phyloP scores from a whole-genome alignment of 768 basidiomycete species.

The Leccinum boreale region DNA sequence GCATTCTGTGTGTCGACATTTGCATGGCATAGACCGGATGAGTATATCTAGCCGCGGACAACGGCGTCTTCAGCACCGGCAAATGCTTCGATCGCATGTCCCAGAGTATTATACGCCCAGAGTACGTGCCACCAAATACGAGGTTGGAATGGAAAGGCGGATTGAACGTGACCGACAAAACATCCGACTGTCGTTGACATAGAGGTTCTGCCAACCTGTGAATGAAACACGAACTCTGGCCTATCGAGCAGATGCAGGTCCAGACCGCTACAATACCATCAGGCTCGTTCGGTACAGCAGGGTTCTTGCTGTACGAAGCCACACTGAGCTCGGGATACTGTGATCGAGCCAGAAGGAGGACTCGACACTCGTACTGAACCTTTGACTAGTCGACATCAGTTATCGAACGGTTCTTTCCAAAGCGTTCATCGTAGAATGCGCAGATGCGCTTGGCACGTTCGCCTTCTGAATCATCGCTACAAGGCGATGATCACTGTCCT shows the following conservation, averaged over 20 bases:
- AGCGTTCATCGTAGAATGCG: constrained; percentile 87
- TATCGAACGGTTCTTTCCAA: constrained; percentile 90
- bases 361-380: background rate
- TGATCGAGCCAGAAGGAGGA: background rate
- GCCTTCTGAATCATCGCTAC: constrained; percentile 87
- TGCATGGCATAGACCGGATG: constrained; percentile 98
- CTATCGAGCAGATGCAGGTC: constrained; percentile 92
- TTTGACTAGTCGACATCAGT: constrained; percentile 93
- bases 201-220: constrained; percentile 63
- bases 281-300: constrained; percentile 89
- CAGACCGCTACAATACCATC: constrained; percentile 97
- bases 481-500: constrained; percentile 6
- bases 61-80: constrained; percentile 92
- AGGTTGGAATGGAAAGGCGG: constrained; percentile 98
- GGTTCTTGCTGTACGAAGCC: constrained; percentile 97
- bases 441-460: constrained; percentile 86
- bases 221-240: constrained; percentile 97
- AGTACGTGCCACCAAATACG: constrained; percentile 98
- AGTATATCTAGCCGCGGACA: constrained; percentile 95
- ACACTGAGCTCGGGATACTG: constrained; percentile 95
- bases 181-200: constrained; percentile 71
- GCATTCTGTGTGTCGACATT: constrained; percentile 99
- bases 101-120: constrained; percentile 97
- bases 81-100: constrained; percentile 96
- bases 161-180: constrained; percentile 93